A percentile compares a stretch with the other conserved stretches of the same genome.
Conservation (phyloP, 1,139 yeast species). For the Scheffersomyces lignicola region DNA sequence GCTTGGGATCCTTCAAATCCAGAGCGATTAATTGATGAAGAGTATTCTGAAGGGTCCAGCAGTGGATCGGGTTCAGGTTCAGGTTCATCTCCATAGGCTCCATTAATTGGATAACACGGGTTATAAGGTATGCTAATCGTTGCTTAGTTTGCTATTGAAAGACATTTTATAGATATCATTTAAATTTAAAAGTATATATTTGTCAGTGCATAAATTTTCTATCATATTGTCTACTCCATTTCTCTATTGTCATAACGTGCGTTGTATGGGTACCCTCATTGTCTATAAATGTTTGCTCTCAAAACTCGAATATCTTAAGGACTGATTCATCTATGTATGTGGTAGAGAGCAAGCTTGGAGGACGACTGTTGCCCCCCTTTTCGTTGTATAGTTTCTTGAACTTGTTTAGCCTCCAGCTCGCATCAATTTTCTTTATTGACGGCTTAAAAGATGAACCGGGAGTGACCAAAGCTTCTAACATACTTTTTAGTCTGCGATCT, state of each 20-base stretch:
- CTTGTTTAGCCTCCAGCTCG: conserved; percentile 39
- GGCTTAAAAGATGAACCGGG: conserved; percentile 46
- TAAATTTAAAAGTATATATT: too few relatives aligned
- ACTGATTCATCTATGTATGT: neutral
- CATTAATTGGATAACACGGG: too few relatives aligned
- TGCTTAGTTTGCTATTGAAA: too few relatives aligned
- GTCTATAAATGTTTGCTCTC: too few relatives aligned
- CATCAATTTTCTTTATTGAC: conserved; percentile 31
- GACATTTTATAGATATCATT: too few relatives aligned
- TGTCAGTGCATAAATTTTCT: too few relatives aligned
- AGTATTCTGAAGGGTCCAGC: conserved; percentile 30
- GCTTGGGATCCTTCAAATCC: conserved; percentile 49
- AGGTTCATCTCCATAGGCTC: too few relatives aligned
- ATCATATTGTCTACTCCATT: too few relatives aligned
- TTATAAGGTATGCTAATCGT: too few relatives aligned
- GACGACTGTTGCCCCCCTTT: conserved; percentile 13
- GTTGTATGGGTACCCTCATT: too few relatives aligned
- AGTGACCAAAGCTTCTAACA: conserved; percentile 40
- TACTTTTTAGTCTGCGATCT: too few relatives aligned
- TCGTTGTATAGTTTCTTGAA: conserved; percentile 28
- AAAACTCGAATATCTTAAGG: conserved; percentile 1
- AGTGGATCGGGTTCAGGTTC: neutral
- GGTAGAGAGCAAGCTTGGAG: neutral
- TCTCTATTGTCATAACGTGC: too few relatives aligned
- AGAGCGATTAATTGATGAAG: conserved; percentile 25